Evolutionary conservation across 768 basidiomycete species (phyloP).

Genomic region (Rhodotorula babjevae): DNA sequence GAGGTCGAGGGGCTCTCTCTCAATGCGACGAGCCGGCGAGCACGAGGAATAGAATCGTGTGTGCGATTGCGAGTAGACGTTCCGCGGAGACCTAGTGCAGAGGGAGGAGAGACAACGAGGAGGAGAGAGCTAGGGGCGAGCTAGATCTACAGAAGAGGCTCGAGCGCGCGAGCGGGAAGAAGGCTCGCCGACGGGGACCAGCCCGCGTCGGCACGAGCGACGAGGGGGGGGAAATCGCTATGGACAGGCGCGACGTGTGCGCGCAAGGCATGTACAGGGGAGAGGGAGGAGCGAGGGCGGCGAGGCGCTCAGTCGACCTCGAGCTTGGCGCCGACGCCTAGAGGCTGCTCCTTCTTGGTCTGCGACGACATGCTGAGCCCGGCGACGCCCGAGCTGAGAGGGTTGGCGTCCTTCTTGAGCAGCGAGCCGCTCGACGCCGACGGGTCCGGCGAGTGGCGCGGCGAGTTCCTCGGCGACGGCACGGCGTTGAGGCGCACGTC

Average conservation of each 20-base stretch:
- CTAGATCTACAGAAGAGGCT: too few relatives aligned
- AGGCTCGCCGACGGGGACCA: background rate
- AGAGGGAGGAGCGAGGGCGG: too few relatives aligned
- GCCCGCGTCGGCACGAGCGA: background rate
- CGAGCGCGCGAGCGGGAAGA: too few relatives aligned
- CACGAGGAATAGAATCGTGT: too few relatives aligned
- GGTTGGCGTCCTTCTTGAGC: background rate
- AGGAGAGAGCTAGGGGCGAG: too few relatives aligned
- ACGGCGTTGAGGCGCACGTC: background rate
- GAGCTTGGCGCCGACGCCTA: background rate
- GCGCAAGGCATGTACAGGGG: background rate
- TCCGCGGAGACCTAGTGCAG: too few relatives aligned
- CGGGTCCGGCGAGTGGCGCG: background rate
- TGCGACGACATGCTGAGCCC: background rate
- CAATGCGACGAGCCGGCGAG: too few relatives aligned
- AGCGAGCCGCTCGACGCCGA: background rate
- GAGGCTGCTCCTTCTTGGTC: background rate
- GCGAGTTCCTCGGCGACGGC: background rate
- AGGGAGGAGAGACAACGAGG: too few relatives aligned
- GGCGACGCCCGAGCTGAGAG: background rate
- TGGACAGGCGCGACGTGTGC: background rate
- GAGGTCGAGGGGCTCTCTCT: too few relatives aligned
- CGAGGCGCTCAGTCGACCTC: conserved; percentile 3
- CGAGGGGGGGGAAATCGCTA: background rate
- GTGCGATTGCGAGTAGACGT: too few relatives aligned